phyloP scores from a whole-genome alignment of 108 stramenopile genomes.

The Stephanodiscus triporus region DNA sequence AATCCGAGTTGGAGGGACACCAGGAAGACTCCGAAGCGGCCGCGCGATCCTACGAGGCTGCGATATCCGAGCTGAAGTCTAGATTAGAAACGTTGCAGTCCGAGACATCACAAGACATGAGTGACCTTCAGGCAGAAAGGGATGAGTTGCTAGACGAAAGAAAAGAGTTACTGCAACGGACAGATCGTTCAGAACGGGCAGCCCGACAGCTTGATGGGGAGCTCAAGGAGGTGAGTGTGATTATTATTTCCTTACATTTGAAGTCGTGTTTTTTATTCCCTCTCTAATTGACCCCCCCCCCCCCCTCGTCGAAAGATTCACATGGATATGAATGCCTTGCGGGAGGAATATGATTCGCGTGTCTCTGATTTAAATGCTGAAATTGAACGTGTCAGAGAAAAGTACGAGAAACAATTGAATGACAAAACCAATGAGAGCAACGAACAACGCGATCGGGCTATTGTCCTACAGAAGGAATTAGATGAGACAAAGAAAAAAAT shows the following conservation, averaged over 20 bases:
- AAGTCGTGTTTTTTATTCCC: background rate
- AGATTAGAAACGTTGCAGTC: slow-evolving; percentile 28
- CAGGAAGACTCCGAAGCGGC: slow-evolving; percentile 45
- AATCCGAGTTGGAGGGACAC: slow-evolving; percentile 27
- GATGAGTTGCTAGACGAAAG: slow-evolving; percentile 28
- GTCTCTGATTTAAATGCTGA: slow-evolving; percentile 36
- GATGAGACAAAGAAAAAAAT: slow-evolving; percentile 33
- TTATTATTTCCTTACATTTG: background rate
- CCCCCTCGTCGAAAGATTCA: background rate
- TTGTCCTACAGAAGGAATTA: slow-evolving; percentile 25
- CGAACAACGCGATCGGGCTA: slow-evolving; percentile 28
- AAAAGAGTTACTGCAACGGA: slow-evolving; percentile 19
- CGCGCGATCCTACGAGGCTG: slow-evolving; percentile 41
- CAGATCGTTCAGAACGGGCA: slow-evolving; percentile 28
- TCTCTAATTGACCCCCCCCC: background rate
- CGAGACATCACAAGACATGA: slow-evolving; percentile 11
- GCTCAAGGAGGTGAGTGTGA: slow-evolving; percentile 20
- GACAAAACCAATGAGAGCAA: slow-evolving; percentile 20
- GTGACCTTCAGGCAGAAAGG: slow-evolving; percentile 26
- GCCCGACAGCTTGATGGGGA: slow-evolving; percentile 29
- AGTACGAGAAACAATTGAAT: slow-evolving; percentile 35
- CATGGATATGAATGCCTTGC: slow-evolving; percentile 39
- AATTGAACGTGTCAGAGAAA: slow-evolving; percentile 19
- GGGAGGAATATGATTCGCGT: slow-evolving; percentile 42
- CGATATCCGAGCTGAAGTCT: slow-evolving; percentile 40